Evolutionary conservation across 75 land plant genomes (phyloP).

Genomic region (Sequoia sempervirens): DNA sequence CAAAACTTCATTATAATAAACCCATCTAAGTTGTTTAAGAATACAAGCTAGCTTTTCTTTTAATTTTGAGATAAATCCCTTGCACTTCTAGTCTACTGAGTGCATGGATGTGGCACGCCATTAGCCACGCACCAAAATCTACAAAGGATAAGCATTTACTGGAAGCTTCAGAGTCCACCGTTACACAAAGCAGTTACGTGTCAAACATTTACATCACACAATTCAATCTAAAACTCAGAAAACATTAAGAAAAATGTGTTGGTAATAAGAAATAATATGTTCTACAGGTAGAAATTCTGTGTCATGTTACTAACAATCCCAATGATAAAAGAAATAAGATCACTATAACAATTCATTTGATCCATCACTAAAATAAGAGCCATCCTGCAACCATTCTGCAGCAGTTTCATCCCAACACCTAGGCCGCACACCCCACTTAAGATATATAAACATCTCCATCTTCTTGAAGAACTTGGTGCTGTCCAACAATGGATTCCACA

Average conservation of each 20-base stretch:
- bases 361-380: conserved; percentile 5
- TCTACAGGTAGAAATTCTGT: neutral
- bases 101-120: neutral
- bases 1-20: too few species aligned
- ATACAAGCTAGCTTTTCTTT: too few species aligned
- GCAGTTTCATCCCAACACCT: conserved; percentile 81
- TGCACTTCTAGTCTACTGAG: too few species aligned
- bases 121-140: neutral
- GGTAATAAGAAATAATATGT: neutral
- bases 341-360: neutral
- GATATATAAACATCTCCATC: conserved; percentile 66
- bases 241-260: too few species aligned
- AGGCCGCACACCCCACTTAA: conserved; percentile 57
- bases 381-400: conserved; percentile 64
- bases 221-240: too few species aligned
- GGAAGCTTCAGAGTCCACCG: neutral
- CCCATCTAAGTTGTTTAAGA: too few species aligned
- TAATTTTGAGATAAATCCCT: too few species aligned
- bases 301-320: neutral
- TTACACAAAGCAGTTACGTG: neutral
- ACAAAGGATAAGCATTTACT: neutral
- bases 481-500: conserved; percentile 78
- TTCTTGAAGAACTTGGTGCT: conserved; percentile 42
- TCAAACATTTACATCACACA: neutral
- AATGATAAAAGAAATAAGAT: neutral